Percentiles rank a stretch among this genome's conserved stretches.
Conservation (phyloP, 345 rosid genomes). For the Eucalyptus marginata region DNA sequence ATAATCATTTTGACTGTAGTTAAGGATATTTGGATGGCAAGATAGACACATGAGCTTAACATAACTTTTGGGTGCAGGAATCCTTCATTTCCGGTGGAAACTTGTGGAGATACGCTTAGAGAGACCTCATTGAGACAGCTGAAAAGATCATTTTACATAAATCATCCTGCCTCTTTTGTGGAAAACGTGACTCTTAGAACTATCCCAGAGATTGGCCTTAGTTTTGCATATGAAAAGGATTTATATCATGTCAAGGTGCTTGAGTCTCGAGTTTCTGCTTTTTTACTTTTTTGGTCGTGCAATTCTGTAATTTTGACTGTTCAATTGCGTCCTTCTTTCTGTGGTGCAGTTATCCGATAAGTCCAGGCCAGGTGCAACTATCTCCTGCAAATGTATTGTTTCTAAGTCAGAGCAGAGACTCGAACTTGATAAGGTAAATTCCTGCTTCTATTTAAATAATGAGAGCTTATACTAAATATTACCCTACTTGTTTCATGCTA, state of each 20-base stretch:
- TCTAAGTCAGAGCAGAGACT: slow-evolving; percentile 32
- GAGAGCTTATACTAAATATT: not conserved
- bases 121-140: not conserved
- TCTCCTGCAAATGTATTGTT: slow-evolving; percentile 45
- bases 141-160: not conserved
- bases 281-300: not conserved
- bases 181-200: not conserved
- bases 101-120: not conserved
- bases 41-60: not conserved
- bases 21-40: not conserved
- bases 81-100: not conserved
- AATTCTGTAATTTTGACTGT: not conserved
- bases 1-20: not conserved
- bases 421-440: slow-evolving; percentile 34
- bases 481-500: not conserved
- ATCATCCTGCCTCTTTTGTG: not conserved
- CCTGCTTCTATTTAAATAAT: not conserved
- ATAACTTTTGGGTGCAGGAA: not conserved
- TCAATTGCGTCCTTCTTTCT: not conserved
- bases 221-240: not conserved
- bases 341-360: not conserved
- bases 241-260: not conserved
- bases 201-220: not conserved
- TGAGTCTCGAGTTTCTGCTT: not conserved
- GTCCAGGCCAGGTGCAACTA: not conserved